phyloP scores from a whole-genome alignment of 768 basidiomycete species.

The Termitomyces sp. region DNA sequence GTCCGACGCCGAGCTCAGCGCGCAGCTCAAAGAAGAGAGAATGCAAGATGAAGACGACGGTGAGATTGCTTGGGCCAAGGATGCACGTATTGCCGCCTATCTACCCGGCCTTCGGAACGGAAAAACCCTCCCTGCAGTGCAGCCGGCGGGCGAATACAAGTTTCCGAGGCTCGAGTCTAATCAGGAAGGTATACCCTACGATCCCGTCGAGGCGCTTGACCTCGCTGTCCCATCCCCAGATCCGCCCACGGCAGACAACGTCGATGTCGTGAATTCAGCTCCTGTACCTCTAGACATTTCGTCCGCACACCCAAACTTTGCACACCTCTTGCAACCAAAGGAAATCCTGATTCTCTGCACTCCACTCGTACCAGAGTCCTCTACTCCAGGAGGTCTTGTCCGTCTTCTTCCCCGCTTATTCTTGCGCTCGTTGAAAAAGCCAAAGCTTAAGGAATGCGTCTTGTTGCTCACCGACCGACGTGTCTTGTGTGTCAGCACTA shows the following conservation, averaged over 20 bases:
- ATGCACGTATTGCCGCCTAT: slow-evolving; percentile 9
- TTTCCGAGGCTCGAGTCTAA: slow-evolving; percentile 7
- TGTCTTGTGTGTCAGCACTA: slow-evolving; percentile 8
- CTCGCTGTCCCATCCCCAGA: background rate
- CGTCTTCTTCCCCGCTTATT: slow-evolving; percentile 11
- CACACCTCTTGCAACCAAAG: slow-evolving; percentile 4
- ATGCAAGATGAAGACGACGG: slow-evolving; percentile 10
- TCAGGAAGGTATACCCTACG: slow-evolving; percentile 9
- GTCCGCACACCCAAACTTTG: background rate
- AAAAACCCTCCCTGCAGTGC: background rate
- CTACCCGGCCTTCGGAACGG: slow-evolving; percentile 11
- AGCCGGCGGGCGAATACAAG: slow-evolving; percentile 10
- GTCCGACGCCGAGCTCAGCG: slow-evolving; percentile 11
- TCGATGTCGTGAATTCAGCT: background rate
- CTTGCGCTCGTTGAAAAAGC: slow-evolving; percentile 12
- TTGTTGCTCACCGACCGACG: slow-evolving; percentile 11
- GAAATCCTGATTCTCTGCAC: slow-evolving; percentile 8
- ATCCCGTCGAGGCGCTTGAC: background rate
- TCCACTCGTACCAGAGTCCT: slow-evolving; percentile 7
- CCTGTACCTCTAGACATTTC: background rate
- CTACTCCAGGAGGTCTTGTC: slow-evolving; percentile 2
- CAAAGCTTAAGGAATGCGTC: slow-evolving; percentile 10
- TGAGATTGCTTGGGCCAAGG: slow-evolving; percentile 12
- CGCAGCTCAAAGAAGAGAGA: slow-evolving; percentile 13
- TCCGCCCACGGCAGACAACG: background rate